Conservation (phyloP, 2,329 filamentous ascomycete genomes). For the Sarocladium strictum region DNA sequence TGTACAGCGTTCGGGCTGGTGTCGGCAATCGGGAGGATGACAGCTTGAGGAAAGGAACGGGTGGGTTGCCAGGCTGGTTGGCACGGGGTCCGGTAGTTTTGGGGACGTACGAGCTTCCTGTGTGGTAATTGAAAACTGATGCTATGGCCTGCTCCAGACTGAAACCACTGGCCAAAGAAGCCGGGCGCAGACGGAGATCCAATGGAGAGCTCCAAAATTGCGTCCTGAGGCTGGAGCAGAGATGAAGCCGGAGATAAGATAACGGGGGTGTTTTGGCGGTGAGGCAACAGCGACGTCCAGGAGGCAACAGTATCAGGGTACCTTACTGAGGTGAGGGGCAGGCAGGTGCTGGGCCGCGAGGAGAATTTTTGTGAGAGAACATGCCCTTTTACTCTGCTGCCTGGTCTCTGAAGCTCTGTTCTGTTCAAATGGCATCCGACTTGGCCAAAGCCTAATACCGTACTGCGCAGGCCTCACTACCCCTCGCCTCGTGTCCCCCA, state of each 20-base stretch:
- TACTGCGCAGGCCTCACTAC: too few relatives aligned
- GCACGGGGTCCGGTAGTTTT: background rate
- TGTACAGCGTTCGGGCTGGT: background rate
- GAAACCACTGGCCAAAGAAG: background rate
- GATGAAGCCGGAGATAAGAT: slow-evolving; percentile 5
- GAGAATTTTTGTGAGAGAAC: background rate
- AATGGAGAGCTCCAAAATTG: background rate
- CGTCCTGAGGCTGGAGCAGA: background rate
- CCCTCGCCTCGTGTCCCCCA: too few relatives aligned
- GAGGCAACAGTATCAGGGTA: background rate
- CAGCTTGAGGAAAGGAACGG: background rate
- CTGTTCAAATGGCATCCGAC: too few relatives aligned
- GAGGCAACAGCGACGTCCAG: background rate
- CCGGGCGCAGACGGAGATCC: background rate
- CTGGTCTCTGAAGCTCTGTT: too few relatives aligned
- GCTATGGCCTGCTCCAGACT: too few relatives aligned
- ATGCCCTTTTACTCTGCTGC: too few relatives aligned
- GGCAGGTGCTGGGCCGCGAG: too few relatives aligned
- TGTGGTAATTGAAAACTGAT: background rate
- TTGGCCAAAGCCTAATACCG: too few relatives aligned
- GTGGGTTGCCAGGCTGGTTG: background rate
- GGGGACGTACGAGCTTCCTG: background rate
- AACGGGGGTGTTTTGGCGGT: background rate
- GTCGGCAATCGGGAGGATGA: slow-evolving; percentile 4
- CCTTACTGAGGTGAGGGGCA: too few relatives aligned